Base-by-base conservation (phyloP, 345 rosid species). In the Excoecaria cochinchinensis region DNA sequence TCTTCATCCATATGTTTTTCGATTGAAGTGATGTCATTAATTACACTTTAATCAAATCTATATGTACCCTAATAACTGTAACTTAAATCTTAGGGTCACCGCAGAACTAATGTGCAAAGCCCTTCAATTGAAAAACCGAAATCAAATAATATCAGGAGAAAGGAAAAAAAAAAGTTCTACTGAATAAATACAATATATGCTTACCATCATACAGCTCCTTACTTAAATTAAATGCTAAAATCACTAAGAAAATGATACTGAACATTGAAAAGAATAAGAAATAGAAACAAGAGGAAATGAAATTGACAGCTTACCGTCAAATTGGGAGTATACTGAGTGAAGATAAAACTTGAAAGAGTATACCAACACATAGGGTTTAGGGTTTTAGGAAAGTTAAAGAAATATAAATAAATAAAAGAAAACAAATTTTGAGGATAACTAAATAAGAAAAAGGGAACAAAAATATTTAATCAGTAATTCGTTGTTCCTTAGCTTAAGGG, bases 1-100 rank as follows among this genome's bases (percentile, higher is more conserved):
- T 87, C 69, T 89, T 88, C 80, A 92, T 90, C 97, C 99, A 92
- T 71, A 95, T 84, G 76, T 87, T 91, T 74, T 78, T 87, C 22
- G 88, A 85, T n/a, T 89, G 85, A 52, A 70, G 15, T 36, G 61
- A 53, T 8, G 61, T 52, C 73, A 70, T 70, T 70, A 52, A 15
- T 51, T 36, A 52, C 21, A 31, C 73, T 52, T 16, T 31, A 36
- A 17, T 17, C 1, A 51, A 52, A 70, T 19, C 24, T 70, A 36
- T 31, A 19, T 50, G 15, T 9, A 69, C 22, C 38, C 8, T 69
- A 13, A 51, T 22, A 24, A 68, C 57, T 68, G 21, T 68, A 48
- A 68, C 60, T 53, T 47, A 53, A 70, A 52, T 38, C 21, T 25
- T 13, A 24, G 10, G 48, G 58, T 15, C 8, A 67, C 1, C 8